These are phyloP conservation scores for Tricholoma saponaceum DNA, from an alignment of 768 basidiomycete genomes.

Conservation along the genomic window DNA sequence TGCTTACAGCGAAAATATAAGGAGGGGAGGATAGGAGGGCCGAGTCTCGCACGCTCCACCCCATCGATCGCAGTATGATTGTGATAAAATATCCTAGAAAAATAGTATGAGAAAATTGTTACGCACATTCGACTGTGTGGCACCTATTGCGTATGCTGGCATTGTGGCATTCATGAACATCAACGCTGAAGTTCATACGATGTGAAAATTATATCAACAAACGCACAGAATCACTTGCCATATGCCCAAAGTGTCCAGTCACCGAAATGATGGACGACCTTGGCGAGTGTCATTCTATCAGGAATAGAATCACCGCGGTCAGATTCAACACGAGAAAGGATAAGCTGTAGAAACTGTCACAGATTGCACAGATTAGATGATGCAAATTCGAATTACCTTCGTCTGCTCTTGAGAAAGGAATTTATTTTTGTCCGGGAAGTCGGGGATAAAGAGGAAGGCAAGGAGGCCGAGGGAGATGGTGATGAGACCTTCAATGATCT, in stretches of 20 bases:
- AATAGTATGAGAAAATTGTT: background rate
- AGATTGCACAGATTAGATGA: background rate
- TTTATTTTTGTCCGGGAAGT: slow-evolving; percentile 23
- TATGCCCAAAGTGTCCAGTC: slow-evolving; percentile 36
- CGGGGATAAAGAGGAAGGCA: slow-evolving; percentile 18
- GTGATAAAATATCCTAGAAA: slow-evolving; percentile 34
- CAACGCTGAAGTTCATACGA: slow-evolving; percentile 16
- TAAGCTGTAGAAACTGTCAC: slow-evolving; percentile 6
- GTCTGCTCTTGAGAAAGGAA: slow-evolving; percentile 35
- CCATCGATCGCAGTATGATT: slow-evolving; percentile 45
- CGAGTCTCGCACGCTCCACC: slow-evolving; percentile 39
- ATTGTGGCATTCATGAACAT: slow-evolving; percentile 36
- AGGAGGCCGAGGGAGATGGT: slow-evolving; percentile 20
- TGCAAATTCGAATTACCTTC: slow-evolving; percentile 15
- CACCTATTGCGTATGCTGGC: slow-evolving; percentile 33
- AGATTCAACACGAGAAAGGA: slow-evolving; percentile 29
- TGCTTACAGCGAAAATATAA: slow-evolving; percentile 25
- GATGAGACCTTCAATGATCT: slow-evolving; percentile 24
- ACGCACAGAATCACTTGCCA: slow-evolving; percentile 16
- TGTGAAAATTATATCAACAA: background rate
- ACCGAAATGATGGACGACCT: slow-evolving; percentile 29
- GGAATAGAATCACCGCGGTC: slow-evolving; percentile 35
- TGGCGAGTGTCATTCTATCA: slow-evolving; percentile 25
- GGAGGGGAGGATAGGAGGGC: slow-evolving; percentile 37
- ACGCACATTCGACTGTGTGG: background rate